Evolutionary conservation across 176 grass and related monocot genomes (phyloP).

Genomic region (Typha latifolia): DNA sequence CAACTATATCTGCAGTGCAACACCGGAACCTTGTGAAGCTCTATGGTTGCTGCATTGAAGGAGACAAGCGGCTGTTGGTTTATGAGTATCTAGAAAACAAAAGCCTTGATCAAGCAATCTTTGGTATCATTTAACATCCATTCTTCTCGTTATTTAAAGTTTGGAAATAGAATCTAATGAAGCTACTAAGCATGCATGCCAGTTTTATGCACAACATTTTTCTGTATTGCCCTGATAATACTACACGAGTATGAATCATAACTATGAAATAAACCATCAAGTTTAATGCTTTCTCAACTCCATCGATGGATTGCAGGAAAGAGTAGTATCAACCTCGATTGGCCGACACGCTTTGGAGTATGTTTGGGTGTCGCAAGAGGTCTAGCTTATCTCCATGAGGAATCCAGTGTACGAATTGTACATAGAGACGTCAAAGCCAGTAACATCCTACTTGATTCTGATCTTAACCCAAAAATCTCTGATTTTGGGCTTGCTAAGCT

Average conservation of each 20-base stretch:
- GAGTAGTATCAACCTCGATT: slow-evolving; percentile 33
- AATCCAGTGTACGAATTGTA: slow-evolving; percentile 61
- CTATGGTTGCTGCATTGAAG: slow-evolving; percentile 47
- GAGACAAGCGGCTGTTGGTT: slow-evolving; percentile 52
- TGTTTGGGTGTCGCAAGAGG: slow-evolving; percentile 65
- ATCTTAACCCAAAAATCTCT: slow-evolving; percentile 80
- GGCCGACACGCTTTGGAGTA: slow-evolving; percentile 65
- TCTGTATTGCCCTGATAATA: too few species aligned
- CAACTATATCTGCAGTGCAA: slow-evolving; percentile 17
- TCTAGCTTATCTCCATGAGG: slow-evolving; percentile 71
- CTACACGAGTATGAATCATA: too few species aligned
- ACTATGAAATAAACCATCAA: too few species aligned
- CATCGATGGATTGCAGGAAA: slow-evolving; percentile 26
- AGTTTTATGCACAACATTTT: too few species aligned
- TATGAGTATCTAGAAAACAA: slow-evolving; percentile 79
- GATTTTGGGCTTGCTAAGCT: slow-evolving; percentile 88
- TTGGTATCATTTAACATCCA: slow-evolving; percentile 34
- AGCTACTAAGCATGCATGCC: too few species aligned
- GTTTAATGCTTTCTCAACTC: too few species aligned
- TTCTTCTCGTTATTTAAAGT: background rate
- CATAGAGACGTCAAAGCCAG: slow-evolving; percentile 90
- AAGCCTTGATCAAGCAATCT: slow-evolving; percentile 69
- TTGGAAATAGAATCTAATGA: too few species aligned
- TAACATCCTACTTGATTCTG: slow-evolving; percentile 59
- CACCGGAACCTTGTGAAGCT: slow-evolving; percentile 22